Base-by-base conservation (phyloP, 2,329 filamentous ascomycete species). In the Huntiella omanensis region DNA sequence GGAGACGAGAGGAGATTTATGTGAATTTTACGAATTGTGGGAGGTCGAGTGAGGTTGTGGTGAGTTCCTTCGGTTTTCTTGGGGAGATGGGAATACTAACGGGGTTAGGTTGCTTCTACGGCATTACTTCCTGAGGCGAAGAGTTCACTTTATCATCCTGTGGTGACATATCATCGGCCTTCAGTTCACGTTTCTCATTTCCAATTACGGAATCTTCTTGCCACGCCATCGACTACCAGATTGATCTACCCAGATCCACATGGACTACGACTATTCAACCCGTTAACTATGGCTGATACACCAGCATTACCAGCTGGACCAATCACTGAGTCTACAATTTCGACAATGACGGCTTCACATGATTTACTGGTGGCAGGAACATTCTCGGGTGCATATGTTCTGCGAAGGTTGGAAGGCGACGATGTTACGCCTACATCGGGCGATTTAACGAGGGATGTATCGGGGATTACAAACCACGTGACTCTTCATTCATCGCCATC, bases 191-290 rank as follows among this genome's bases (percentile, higher is more conserved):
- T 80, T 13, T 63, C 72, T n/a, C 77, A 81, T 58, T 80, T 80
- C 50, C 77, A 81, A 55, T 62, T 80, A 10, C 71, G 77, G 38
- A 77, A 77, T 53, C 63, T 78, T 12, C 59, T 81, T 15, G 72
- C 71, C 2, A 70, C 69, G 53, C 64, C 70, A 4, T 72, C 70
- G 6, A 64, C 68, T 32, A 69, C 67, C 5, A 67, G 70, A 37
- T 64, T 67, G 6, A 80, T 72, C 55, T 80, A 78, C 53, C 68
- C 74, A 2, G 65, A 66, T 33, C 56, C 58, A 36, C 62, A 62
- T 42, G 64, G 65, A 11, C 62, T 80, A 13, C 62, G 67, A 37
- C 63, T 69, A 45, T 63, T 72, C 51, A 71, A 77, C 54, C 66
- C 70, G 7, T 56, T 66, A 35, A 67, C 67, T 2, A 64, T 65